phyloP scores from a whole-genome alignment of 2,329 filamentous ascomycete species.

The Alternaria novae-zelandiae region DNA sequence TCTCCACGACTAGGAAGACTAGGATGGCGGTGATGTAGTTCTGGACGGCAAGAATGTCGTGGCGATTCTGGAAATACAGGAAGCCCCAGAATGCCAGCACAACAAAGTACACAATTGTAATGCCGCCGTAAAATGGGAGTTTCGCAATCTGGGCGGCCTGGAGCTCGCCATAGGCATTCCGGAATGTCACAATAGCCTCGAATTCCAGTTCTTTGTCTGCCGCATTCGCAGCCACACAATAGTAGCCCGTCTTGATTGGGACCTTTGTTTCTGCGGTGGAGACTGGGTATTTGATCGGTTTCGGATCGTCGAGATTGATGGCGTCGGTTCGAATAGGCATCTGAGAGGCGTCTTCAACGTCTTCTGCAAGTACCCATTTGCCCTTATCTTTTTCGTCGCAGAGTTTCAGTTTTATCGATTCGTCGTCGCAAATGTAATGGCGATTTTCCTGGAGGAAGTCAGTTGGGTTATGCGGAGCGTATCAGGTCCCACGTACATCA shows the following conservation, averaged over 20 bases:
- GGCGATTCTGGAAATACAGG: conserved; percentile 90
- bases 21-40: conserved; percentile 99
- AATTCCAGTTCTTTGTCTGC: conserved; percentile 73
- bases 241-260: conserved; percentile 82
- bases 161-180: conserved; percentile 95
- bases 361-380: conserved; percentile 79
- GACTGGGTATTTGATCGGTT: conserved; percentile 79
- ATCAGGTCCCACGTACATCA: conserved; percentile 27
- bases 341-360: conserved; percentile 74
- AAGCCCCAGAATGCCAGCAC: conserved; percentile 90
- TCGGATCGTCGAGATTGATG: conserved; percentile 78
- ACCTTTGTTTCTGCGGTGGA: conserved; percentile 51
- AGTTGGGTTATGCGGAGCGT: conserved; percentile 17
- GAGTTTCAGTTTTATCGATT: conserved; percentile 69
- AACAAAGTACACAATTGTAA: conserved; percentile 91
- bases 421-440: conserved; percentile 77
- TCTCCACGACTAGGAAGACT: conserved; percentile 91
- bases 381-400: conserved; percentile 82
- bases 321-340: conserved; percentile 79
- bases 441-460: conserved; percentile 51
- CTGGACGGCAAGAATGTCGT: conserved; percentile 94
- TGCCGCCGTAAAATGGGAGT: conserved; percentile 92
- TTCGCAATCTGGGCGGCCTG: conserved; percentile 96
- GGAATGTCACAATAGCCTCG: conserved; percentile 83
- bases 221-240: conserved; percentile 83